A percentile compares a stretch with the other conserved stretches of the same genome.
Evolutionary conservation across 106 monocot species (phyloP).

Genomic region (Ottelia alismoides): DNA sequence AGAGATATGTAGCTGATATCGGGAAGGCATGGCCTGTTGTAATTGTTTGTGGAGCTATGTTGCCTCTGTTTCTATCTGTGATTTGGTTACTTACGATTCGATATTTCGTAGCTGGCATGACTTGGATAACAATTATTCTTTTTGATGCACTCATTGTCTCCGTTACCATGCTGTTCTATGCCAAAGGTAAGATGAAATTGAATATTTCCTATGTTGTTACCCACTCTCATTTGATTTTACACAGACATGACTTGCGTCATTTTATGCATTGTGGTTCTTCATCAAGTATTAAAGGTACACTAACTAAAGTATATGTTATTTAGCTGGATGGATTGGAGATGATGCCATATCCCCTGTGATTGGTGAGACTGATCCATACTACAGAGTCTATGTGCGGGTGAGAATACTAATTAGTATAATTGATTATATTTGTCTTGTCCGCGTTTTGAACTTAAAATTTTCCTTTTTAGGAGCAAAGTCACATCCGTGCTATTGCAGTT

Average conservation of each 20-base stretch:
- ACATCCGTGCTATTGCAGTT: constrained; percentile 70
- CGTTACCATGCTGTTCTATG: constrained; percentile 88
- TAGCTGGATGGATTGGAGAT: constrained; percentile 98
- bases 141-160: constrained; percentile 80
- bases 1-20: constrained; percentile 96
- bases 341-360: constrained; percentile 95
- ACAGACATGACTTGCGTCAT: background rate
- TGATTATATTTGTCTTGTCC: background rate
- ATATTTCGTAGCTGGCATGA: constrained; percentile 88
- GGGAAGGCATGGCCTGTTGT: constrained; percentile 98
- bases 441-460: background rate
- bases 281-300: too few relatives aligned
- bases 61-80: constrained; percentile 87
- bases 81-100: constrained; percentile 94
- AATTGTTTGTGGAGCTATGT: constrained; percentile 87
- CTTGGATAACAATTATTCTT: constrained; percentile 90
- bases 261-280: background rate
- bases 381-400: constrained; percentile 65
- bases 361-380: constrained; percentile 82
- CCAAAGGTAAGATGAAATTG: constrained; percentile 91
- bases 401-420: constrained; percentile 3
- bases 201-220: background rate
- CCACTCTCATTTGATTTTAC: background rate
- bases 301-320: too few relatives aligned
- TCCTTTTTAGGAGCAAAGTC: constrained; percentile 63